A percentile compares a stretch with the other conserved stretches of the same genome.
Evolutionary conservation across 805 yeast species (phyloP).

Genomic region (Candida coquimbonensis): DNA sequence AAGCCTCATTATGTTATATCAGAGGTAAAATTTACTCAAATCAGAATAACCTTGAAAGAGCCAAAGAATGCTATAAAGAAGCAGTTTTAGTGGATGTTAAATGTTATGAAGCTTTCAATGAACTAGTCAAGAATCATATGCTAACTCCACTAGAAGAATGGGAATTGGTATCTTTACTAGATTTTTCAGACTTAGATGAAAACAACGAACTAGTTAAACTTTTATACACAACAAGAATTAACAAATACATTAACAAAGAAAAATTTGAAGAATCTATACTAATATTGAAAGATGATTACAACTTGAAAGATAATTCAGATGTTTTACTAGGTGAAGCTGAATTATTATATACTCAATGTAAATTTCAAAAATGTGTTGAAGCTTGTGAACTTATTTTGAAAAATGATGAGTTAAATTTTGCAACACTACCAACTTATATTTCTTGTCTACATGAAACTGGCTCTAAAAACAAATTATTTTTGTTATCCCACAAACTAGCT

Average conservation of each 20-base stretch:
- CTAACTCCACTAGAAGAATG: conserved; percentile 83
- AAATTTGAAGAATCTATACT: conserved; percentile 59
- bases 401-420: conserved; percentile 64
- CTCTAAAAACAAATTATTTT: conserved; percentile 71
- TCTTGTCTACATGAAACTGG: conserved; percentile 82
- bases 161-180: conserved; percentile 59
- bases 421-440: conserved; percentile 69
- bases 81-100: conserved; percentile 84
- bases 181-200: conserved; percentile 69
- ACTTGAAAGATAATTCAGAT: conserved; percentile 63
- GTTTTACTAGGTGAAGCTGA: conserved; percentile 65
- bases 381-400: conserved; percentile 53
- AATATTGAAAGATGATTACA: conserved; percentile 63
- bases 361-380: conserved; percentile 66
- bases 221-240: conserved; percentile 67
- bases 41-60: conserved; percentile 77
- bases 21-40: conserved; percentile 79
- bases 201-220: conserved; percentile 75
- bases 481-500: conserved; percentile 78
- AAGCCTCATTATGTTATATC: conserved; percentile 78
- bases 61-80: conserved; percentile 80
- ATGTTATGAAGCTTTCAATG: conserved; percentile 89
- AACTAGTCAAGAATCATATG: conserved; percentile 62
- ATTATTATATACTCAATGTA: conserved; percentile 63
- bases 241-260: conserved; percentile 59